Percentiles rank a stretch among this genome's conserved stretches.
phyloP scores from a whole-genome alignment of 2,329 filamentous ascomycete genomes.

The Sporothrix schenckii region DNA sequence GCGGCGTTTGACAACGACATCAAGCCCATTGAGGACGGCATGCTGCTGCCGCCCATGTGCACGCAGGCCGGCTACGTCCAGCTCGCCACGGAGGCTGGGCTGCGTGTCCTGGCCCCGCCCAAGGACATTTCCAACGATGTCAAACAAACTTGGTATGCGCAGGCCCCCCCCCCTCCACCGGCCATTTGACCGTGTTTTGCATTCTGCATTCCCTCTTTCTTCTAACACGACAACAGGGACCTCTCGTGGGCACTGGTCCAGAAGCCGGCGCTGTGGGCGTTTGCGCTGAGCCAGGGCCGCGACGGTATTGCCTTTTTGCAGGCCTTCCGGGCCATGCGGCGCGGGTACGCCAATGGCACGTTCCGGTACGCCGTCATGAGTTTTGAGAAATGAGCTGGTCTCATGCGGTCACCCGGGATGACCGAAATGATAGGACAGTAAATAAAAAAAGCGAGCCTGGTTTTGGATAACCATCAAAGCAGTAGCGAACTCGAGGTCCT shows the following conservation, averaged over 20 bases:
- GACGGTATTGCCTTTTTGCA: slow-evolving; percentile 64
- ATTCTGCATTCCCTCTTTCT: not conserved
- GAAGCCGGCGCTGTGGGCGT: slow-evolving; percentile 63
- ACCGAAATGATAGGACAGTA: no score
- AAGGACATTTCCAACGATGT: slow-evolving; percentile 62
- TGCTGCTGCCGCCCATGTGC: slow-evolving; percentile 60
- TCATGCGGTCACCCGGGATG: not conserved
- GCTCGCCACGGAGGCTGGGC: slow-evolving; percentile 53
- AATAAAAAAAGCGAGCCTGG: no score
- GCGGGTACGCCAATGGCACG: slow-evolving; percentile 61
- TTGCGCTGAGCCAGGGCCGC: slow-evolving; percentile 61
- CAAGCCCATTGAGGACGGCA: slow-evolving; percentile 63
- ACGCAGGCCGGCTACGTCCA: slow-evolving; percentile 57
- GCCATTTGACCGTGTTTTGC: not conserved
- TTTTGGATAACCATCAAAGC: no score
- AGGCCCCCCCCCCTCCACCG: no score
- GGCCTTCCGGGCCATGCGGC: slow-evolving; percentile 63
- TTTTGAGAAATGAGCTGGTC: slow-evolving; percentile 44
- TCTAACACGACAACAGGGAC: slow-evolving; percentile 50
- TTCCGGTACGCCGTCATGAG: slow-evolving; percentile 63
- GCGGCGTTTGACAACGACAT: slow-evolving; percentile 56
- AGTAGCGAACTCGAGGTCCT: no score
- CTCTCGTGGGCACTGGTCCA: slow-evolving; percentile 65
- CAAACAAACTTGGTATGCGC: slow-evolving; percentile 60
- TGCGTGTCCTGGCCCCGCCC: slow-evolving; percentile 51